These are phyloP conservation scores for Pythium aphanidermatum DNA, from an alignment of 352 stramenopile species.

Conservation along the genomic window DNA sequence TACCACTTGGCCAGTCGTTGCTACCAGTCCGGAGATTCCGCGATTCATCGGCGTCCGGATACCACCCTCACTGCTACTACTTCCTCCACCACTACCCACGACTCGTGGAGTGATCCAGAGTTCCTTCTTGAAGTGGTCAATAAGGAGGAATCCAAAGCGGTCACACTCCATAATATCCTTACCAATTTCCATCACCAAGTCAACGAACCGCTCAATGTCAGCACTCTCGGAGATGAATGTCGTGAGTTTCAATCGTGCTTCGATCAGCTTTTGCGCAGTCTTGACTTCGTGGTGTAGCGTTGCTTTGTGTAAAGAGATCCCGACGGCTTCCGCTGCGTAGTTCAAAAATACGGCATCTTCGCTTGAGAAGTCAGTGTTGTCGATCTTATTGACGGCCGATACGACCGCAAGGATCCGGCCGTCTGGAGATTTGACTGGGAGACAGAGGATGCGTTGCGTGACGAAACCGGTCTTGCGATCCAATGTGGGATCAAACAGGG, in stretches of 20 bases:
- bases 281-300: conserved; percentile 61
- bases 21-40: conserved; percentile 60
- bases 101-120: conserved; percentile 65
- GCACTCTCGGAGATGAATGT: conserved; percentile 56
- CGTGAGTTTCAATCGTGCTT: conserved; percentile 51
- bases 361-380: conserved; percentile 54
- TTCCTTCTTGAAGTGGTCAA: conserved; percentile 74
- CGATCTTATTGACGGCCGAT: conserved; percentile 69
- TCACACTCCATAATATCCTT: conserved; percentile 74
- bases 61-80: conserved; percentile 20
- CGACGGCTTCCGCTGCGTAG: conserved; percentile 60
- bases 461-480: conserved; percentile 61
- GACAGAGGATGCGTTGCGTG: conserved; percentile 54
- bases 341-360: conserved; percentile 71
- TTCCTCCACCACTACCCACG: conserved; percentile 30
- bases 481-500: conserved; percentile 57
- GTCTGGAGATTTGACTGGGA: conserved; percentile 53
- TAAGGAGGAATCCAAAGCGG: conserved; percentile 60
- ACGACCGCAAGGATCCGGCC: conserved; percentile 54
- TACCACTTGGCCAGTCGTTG: conserved; percentile 44
- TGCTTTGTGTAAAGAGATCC: conserved; percentile 64
- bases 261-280: conserved; percentile 67
- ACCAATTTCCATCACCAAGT: conserved; percentile 66
- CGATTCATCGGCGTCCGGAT: conserved; percentile 63
- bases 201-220: conserved; percentile 57